Base-by-base conservation (phyloP, 1,139 yeast genomes). In the Yamadazyma dendronema region DNA sequence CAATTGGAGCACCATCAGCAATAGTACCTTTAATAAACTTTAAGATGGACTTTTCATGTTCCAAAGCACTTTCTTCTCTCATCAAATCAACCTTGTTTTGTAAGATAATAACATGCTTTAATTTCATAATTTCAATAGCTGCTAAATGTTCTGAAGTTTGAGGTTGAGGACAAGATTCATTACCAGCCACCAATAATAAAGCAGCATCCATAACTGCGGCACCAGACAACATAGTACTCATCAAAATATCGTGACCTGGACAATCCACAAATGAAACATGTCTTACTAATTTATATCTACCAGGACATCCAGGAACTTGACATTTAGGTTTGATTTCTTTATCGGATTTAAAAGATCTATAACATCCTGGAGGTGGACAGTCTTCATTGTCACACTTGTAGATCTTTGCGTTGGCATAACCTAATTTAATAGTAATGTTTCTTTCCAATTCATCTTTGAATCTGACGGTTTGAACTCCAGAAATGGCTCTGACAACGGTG, bases 161-260 rank as follows among this genome's bases (percentile, higher is more conserved):
- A 31, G 99, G 99, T 74, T 94, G 98, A 46, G 98, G 99, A 74
- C 99, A 94, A 41, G 95, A 81, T 76, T 94, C 99, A 64, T 94
- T 94, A 65, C 97, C 98, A 28, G 98, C 99, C 62, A 94, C 84
- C 52, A 94, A 77, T 57, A 94, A 73, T 46, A 94, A 74, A 11
- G 99, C 99, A 41, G 98, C 99, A 67, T 94, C 99, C 99, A 94
- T 94, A 51, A 94, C 98, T 12, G 99, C 99, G 29, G 99, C 99
- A 62, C 99, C 99, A 35, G 97, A 90, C 79, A 94, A 83, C 99
- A 94, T 94, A 52, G 98, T 94, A 77, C 97, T 89, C 98, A 94
- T 94, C 64, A 94, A 83, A 74, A 94, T 92, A 76, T 94, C 99
- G 86, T 94, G 99, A 63, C 98, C 99, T 42, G 99, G 99, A 74